Evolutionary conservation across 805 yeast species (phyloP), one percentile per base, ranked within the genome.

Genomic region (Zygoascus flipseniorum): DNA sequence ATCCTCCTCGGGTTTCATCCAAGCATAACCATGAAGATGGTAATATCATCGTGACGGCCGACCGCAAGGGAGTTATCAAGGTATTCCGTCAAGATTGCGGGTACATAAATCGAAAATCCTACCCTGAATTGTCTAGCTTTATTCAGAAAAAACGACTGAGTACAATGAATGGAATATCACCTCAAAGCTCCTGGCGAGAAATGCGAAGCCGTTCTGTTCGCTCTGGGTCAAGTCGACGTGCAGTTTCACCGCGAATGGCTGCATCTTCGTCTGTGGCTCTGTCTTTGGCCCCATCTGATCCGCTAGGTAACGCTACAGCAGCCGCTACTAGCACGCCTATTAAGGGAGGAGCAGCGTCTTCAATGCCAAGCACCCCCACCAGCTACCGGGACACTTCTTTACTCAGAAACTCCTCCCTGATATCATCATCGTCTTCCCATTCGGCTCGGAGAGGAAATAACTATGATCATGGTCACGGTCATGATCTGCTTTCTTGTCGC

Each of bases 61-160:
- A 89, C 67, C 79, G 78, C 53, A 68, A 72, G 20, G 97, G 97
- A 0, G 59, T 76, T 1, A 85, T 89, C 31, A 69, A 93, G 46
- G 85, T 89, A 0, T 86, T 86, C 65, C 74, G 97, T 62, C 84
- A 87, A 54, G 97, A 89, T 65, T 75, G 84, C 52, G 85, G 93
- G 0, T 73, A 78, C 50, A 53, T 73, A 11, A 52, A 53, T 31
- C 60, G 70, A 14, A 58, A 56, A 53, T 37, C 49, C 19, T 43
- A 53, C 9, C 16, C 51, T 5, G 62, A 59, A 23, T 16, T 50
- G 35, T 28, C 57, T 11, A 23, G 28, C 13, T 31, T 39, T 13
- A 50, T 54, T 39, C 62, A 59, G 48, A 52, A 51, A 50, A 58
- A 58, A 52, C 51, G 61, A 14, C 47, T 58, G 19, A 57, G 57